Evolutionary conservation across 352 stramenopile species (phyloP), one percentile per base, ranked within the genome.

Genomic region (Globisporangium viniferum): DNA sequence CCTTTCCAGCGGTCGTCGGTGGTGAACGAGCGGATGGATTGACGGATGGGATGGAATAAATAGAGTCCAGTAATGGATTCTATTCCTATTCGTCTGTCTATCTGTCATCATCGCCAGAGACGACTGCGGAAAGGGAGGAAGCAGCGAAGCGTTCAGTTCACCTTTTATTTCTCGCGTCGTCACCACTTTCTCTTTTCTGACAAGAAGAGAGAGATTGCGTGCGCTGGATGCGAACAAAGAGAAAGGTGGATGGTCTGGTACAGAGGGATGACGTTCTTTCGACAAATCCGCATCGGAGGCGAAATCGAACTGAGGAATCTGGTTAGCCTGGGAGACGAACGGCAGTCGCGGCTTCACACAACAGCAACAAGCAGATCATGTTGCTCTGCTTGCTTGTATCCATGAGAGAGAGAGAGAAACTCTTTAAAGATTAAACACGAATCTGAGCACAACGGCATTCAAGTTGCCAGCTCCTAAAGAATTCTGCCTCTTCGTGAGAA

Each of bases 241-340:
- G 15, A 7, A 10, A 39, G 36, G 51, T 35, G 59, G 51, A 67
- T 58, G 66, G 66, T 71, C 66, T 71, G 66, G 59, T 41, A 54
- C 66, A 44, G 81, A 90, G 81, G 80, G 78, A 88, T 90, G 83
- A 91, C 81, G 83, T 73, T 90, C 80, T 87, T 88, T 91, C 78
- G 77, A 74, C 58, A 91, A 91, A 91, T 90, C 80, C 73, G 62
- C 69, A 67, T 54, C 41, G 73, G 80, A 85, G 85, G 79, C 79
- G 83, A 88, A 88, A 87, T 86, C 22, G 83, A 90, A 79, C 83
- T 71, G 81, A 91, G 71, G 63, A 76, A 80, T 85, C 70, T 73
- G 75, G 41, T 49, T 61, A 73, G 55, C 58, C 62, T 65, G 44
- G 29, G 24, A 70, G 65, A 70, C 65, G 57, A 60, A 59, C 65